phyloP scores from a whole-genome alignment of 2,329 filamentous ascomycete genomes.

The Neofusicoccum laricinum region DNA sequence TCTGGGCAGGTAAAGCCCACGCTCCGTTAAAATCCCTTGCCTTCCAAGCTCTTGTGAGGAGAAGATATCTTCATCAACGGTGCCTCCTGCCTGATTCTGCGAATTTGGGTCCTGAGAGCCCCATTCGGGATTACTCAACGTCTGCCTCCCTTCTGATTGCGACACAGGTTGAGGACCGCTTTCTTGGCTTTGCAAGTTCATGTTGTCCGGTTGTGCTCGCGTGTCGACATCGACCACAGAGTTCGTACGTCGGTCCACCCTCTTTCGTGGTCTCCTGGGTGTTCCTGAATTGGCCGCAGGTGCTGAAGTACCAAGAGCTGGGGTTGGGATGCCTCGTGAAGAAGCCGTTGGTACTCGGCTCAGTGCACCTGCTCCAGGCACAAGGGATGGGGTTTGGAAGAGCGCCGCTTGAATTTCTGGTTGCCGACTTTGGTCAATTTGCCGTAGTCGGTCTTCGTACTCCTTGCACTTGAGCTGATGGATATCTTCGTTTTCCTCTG shows the following conservation, averaged over 20 bases:
- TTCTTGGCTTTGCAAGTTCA: background rate
- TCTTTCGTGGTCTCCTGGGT: background rate
- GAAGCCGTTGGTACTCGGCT: background rate
- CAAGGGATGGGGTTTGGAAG: background rate
- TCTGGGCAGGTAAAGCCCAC: background rate
- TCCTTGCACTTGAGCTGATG: background rate
- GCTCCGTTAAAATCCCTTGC: background rate
- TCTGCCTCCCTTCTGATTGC: background rate
- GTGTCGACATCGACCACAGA: background rate
- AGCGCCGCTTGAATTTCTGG: background rate
- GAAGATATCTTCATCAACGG: background rate
- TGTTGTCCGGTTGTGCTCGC: background rate
- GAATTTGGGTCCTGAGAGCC: too few species aligned
- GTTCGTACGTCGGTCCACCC: background rate
- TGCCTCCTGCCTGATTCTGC: background rate
- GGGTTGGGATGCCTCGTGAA: background rate
- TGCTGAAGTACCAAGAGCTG: background rate
- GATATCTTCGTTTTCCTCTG: background rate
- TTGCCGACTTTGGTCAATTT: background rate
- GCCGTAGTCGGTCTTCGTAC: background rate
- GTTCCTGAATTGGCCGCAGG: background rate
- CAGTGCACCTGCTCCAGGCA: background rate
- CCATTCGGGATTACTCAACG: too few species aligned
- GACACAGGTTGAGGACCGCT: background rate
- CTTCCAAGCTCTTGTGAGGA: background rate